A percentile compares a stretch with the other conserved stretches of the same genome.
Evolutionary conservation across 2,329 filamentous ascomycete genomes (phyloP).

Genomic region (Penicillium sp.): DNA sequence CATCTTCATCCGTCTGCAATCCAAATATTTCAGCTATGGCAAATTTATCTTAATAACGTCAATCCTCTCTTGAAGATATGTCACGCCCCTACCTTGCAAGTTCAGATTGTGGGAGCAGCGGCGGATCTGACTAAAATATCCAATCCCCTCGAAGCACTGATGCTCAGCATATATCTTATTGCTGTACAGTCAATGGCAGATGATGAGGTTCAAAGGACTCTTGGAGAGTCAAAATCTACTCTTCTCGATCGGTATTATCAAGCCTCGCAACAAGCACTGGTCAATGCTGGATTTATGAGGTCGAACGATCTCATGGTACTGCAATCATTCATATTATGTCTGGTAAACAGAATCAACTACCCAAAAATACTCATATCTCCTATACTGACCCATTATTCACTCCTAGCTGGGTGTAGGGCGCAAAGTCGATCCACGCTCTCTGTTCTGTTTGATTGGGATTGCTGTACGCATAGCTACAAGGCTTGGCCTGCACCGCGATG

Average conservation of each 20-base stretch:
- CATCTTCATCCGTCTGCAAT: slow-evolving; percentile 18
- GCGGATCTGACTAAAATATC: slow-evolving; percentile 56
- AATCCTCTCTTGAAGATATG: slow-evolving; percentile 65
- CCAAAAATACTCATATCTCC: background rate
- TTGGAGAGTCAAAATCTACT: slow-evolving; percentile 32
- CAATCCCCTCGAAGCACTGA: slow-evolving; percentile 34
- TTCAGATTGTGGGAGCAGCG: slow-evolving; percentile 63
- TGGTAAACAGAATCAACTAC: slow-evolving; percentile 43
- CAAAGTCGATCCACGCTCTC: slow-evolving; percentile 55
- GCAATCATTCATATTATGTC: slow-evolving; percentile 57
- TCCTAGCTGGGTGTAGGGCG: slow-evolving; percentile 8
- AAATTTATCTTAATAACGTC: slow-evolving; percentile 24
- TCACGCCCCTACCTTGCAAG: slow-evolving; percentile 66
- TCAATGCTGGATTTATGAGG: slow-evolving; percentile 46
- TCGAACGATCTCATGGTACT: slow-evolving; percentile 43
- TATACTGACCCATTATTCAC: background rate
- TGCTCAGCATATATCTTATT: slow-evolving; percentile 68
- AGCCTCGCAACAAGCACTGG: slow-evolving; percentile 49
- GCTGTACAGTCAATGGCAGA: slow-evolving; percentile 60
- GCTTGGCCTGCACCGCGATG: slow-evolving; percentile 68
- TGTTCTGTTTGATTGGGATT: slow-evolving; percentile 52
- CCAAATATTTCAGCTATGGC: slow-evolving; percentile 26
- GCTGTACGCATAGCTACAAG: slow-evolving; percentile 63
- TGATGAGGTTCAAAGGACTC: slow-evolving; percentile 53
- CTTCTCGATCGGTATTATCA: slow-evolving; percentile 45